Evolutionary conservation across 2,329 filamentous ascomycete species (phyloP), one percentile per base, ranked within the genome.

Genomic region (Pezizomycotina sp.): DNA sequence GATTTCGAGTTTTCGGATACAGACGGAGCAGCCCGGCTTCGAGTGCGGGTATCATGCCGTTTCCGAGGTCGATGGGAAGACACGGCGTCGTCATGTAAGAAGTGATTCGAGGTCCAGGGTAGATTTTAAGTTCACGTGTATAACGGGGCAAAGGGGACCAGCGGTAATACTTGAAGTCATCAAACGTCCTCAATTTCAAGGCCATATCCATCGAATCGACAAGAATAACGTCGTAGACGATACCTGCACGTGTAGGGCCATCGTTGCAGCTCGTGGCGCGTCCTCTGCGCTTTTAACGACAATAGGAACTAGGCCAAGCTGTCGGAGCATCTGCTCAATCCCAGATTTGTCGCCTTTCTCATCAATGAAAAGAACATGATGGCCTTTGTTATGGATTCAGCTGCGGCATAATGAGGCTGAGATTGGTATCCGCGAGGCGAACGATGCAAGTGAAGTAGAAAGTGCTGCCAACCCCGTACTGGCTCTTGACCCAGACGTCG

Each of bases 61-160:
- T 95, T 42, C 83, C 84, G 40, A 98, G 64, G 57, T 98, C 89
- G 46, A 93, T 92, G 4, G 86, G 72, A 52, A 86, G 70, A 60
- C 89, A 95, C 6, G 89, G 89, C 10, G 83, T 92, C 2, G 89
- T 95, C 83, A 95, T 93, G 59, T 93, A 95, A 32, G 84, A 93
- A n/a, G 84, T 91, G 49, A 98, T 92, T 46, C 89, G 86, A 47
- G 95, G 68, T 56, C 95, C 89, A 42, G 95, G 63, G 40, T 86
- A 89, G 3, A 82, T 89, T 62, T 92, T 92, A 50, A 98, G 66
- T 56, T 75, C 91, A 48, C 95, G 82, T 43, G 84, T 80, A 8
- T 95, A 83, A 22, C 82, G 65, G 0, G 86, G 83, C 47, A 98
- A 84, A 2, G 89, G 89, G n/a, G n/a, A n/a, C n/a, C n/a, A n/a